Evolutionary conservation across 805 yeast species (phyloP), one percentile per base, ranked within the genome.

Genomic region (Candida verbasci): DNA sequence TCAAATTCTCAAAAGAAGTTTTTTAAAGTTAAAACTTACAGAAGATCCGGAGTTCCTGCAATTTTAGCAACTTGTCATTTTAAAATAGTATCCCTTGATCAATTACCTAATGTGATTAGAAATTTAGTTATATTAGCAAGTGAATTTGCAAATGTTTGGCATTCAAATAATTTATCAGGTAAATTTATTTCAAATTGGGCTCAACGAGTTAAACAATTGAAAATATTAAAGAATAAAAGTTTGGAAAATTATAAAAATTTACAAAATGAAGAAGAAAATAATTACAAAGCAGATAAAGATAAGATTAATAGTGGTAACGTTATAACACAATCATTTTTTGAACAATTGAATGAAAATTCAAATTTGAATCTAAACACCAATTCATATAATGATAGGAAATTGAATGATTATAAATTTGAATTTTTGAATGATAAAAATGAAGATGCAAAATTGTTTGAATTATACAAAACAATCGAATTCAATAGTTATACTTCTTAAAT

Each of bases 81-180:
- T 57, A 86, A 86, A 58, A 64, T 87, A 17, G 65, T 87, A 6
- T 71, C 80, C 12, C 79, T 69, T 37, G 69, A 67, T 29, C 73
- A 77, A 22, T 58, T 88, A 32, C 72, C 94, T 0, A 58, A 63
- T 4, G 80, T 80, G 52, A 73, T 86, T 8, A 68, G 95, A 32
- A 82, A 81, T 42, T 58, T 82, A 42, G 77, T 85, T 2, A 52
- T 82, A 15, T 68, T 78, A 37, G 82, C 88, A 3, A 74, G 76
- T 44, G 81, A 78, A 41, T 83, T 86, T 56, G 87, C 95, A 1
- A 70, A 72, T 17, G 80, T 81, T 12, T 86, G 93, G 87, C 82
- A 82, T 46, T 60, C 76, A 9, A 69, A 69, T 34, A 34, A 34
- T 25, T 21, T 43, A 15, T 45, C 42, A 16, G 79, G 80, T 3